Base-by-base conservation (phyloP, 352 stramenopile species). In the Pythium pyrilobum region DNA sequence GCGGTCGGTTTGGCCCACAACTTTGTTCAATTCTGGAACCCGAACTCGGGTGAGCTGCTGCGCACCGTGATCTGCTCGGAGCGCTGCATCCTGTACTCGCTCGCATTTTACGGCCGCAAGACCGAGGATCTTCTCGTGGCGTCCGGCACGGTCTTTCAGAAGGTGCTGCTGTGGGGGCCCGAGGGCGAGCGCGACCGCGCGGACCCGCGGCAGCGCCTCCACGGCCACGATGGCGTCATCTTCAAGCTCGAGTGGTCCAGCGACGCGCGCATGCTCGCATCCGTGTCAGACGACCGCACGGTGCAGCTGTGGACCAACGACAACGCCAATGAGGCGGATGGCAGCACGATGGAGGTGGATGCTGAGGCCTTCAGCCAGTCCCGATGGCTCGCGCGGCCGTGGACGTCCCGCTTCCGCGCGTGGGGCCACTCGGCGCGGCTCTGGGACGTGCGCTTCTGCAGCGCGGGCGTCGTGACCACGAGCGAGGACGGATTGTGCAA, bases 1-100 rank as follows among this genome's bases (percentile, higher is more conserved):
- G 85, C 75, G 9, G 64, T 94, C n/a, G 85, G 85, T 4, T 46
- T 94, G 13, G 82, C 82, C 25, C 82, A 95, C 67, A 95, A 95
- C 59, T 83, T 87, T 8, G 71, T 95, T 28, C 76, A 92, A 61
- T 64, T 95, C 28, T 95, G 83, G 82, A 54, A 85, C 33, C 67
- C 76, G 0, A 52, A 62, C 10, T 39, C 28, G 25, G 58, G 85
- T 43, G 21, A 49, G 21, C 64, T 91, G 33, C 34, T 92, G 15
- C 74, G 68, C 9, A 75, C 53, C 2, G 67, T 90, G 37, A 72
- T 89, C 46, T 90, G 85, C 59, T 71, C 77, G 9, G 83, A 89
- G 56, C 79, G 82, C 0, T 92, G 82, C 46, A 92, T 92, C 56
- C 56, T 95, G 50, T 95, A 93, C 58, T 70, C 85, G 34, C 69